These are phyloP conservation scores for Jimgerdemannia lactiflua DNA, from an alignment of 192 early-diverging fungal genomes.

Conservation along the genomic window DNA sequence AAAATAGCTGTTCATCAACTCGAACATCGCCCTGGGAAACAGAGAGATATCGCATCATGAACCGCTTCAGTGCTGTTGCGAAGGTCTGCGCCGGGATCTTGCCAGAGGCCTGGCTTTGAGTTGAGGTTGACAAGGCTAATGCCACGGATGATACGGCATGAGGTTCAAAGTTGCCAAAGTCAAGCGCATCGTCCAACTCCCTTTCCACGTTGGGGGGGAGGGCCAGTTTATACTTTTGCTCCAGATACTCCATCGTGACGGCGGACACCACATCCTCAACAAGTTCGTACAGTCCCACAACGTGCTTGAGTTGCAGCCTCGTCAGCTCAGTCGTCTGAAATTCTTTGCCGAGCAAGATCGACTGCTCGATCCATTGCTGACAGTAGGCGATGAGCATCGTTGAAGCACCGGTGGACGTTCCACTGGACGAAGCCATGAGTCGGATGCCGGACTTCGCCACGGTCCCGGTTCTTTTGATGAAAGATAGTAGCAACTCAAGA, in stretches of 20 bases:
- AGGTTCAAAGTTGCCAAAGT: constrained; percentile 3
- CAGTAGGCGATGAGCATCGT: constrained; percentile 5
- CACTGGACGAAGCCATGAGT: neutral
- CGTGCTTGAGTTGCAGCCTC: constrained; percentile 10
- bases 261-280: constrained; percentile 11
- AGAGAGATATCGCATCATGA: constrained; percentile 7
- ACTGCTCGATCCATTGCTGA: constrained; percentile 16
- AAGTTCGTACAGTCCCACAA: constrained; percentile 13
- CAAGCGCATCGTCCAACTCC: neutral
- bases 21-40: neutral
- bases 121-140: no score
- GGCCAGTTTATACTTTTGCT: constrained; percentile 1
- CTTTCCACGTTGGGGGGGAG: neutral
- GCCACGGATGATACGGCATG: no score
- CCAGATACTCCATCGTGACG: constrained; percentile 2
- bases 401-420: constrained; percentile 2
- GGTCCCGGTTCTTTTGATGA: constrained; percentile 11
- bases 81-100: constrained; percentile 10
- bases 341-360: neutral
- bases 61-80: constrained; percentile 13
- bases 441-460: neutral
- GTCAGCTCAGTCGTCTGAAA: neutral
- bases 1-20: neutral
- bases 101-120: no score
- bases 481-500: constrained; percentile 16